A percentile compares a stretch with the other conserved stretches of the same genome.
These are phyloP conservation scores for Aspergillus sp. DNA, from an alignment of 2,329 filamentous ascomycete genomes.

Conservation along the genomic window DNA sequence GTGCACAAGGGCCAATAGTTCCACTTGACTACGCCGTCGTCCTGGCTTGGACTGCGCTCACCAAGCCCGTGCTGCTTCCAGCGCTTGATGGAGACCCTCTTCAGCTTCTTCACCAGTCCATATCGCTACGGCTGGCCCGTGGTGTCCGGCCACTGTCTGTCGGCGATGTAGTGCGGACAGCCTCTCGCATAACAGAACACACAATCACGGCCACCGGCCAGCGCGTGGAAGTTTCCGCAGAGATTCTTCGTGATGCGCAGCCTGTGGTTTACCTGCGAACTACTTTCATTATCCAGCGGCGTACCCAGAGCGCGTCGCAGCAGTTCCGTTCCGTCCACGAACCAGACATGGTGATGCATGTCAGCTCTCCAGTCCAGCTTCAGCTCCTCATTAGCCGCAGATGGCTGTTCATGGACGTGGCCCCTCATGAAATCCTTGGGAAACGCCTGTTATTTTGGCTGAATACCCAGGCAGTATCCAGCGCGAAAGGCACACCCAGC, in stretches of 20 bases:
- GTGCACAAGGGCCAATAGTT: neutral
- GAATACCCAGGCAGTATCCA: neutral
- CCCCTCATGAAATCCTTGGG: neutral
- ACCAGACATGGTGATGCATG: neutral
- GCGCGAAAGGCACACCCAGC: neutral
- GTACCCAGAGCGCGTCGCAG: neutral
- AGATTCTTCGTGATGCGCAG: neutral
- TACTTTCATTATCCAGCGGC: constrained; percentile 4
- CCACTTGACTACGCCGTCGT: constrained; percentile 7
- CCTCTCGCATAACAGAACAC: neutral
- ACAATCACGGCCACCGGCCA: neutral
- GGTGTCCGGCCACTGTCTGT: neutral
- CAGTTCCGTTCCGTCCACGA: neutral
- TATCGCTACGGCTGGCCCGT: neutral
- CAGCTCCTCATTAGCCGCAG: neutral
- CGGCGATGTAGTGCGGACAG: neutral
- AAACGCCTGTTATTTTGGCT: constrained; percentile 6
- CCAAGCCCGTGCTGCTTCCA: neutral
- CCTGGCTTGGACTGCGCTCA: constrained; percentile 5
- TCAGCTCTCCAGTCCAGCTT: neutral
- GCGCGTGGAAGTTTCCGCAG: neutral
- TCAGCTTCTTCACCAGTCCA: constrained; percentile 6
- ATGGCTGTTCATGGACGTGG: constrained; percentile 4
- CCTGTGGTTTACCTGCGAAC: neutral
- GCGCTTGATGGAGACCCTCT: neutral